phyloP scores from a whole-genome alignment of 2,329 filamentous ascomycete species.

The Nakataea oryzae region DNA sequence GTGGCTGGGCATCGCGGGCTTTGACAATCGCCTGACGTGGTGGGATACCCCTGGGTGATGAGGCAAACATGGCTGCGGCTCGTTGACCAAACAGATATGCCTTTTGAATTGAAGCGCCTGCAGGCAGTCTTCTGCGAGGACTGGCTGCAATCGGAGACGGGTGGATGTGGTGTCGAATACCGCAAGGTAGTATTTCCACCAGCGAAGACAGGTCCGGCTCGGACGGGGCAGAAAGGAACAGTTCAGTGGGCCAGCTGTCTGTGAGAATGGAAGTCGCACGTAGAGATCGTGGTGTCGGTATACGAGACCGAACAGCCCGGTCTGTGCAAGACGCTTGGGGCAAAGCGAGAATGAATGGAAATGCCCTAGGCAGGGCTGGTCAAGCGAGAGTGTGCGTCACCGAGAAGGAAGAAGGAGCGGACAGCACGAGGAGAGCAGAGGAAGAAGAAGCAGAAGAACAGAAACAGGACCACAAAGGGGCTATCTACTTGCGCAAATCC shows the following conservation, averaged over 20 bases:
- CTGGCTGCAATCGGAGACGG: not conserved
- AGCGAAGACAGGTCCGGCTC: not conserved
- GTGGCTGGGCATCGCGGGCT: not conserved
- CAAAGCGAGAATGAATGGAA: not conserved
- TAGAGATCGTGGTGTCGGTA: not conserved
- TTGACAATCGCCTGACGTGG: not conserved
- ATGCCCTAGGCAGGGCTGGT: not conserved
- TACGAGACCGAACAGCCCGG: not conserved
- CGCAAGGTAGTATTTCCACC: not conserved
- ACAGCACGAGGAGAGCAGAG: not conserved
- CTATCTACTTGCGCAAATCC: not conserved
- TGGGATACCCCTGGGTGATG: not conserved
- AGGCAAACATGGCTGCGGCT: not conserved
- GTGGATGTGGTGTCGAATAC: not conserved
- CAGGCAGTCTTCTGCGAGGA: not conserved
- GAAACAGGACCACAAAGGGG: not conserved
- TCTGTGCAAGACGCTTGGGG: not conserved
- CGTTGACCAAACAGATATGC: too few relatives aligned
- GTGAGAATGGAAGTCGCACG: not conserved
- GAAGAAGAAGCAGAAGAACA: not conserved
- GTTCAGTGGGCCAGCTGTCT: not conserved
- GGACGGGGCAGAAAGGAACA: not conserved
- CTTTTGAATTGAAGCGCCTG: not conserved
- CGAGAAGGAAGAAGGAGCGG: not conserved
- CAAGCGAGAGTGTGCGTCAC: not conserved